A percentile compares a stretch with the other conserved stretches of the same genome.
Evolutionary conservation across 140 eudicot genomes (phyloP).

Genomic region (Oenanthe javanica): DNA sequence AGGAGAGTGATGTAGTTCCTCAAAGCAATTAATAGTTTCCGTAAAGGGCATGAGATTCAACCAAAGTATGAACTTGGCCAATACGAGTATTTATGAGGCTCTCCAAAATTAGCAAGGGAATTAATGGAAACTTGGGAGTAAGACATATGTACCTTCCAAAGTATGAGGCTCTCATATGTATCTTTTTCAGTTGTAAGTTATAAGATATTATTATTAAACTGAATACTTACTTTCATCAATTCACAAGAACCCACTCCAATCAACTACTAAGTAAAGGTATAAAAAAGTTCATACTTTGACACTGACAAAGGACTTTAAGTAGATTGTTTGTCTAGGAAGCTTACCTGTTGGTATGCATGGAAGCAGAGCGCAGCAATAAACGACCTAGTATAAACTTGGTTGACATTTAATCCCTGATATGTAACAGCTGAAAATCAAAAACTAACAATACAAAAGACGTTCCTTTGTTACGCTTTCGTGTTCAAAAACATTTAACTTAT

Average conservation of each 20-base stretch:
- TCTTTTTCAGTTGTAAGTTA: too few species aligned
- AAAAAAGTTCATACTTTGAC: not conserved
- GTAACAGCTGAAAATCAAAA: slow-evolving; percentile 10
- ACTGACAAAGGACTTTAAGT: not conserved
- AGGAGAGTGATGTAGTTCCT: too few species aligned
- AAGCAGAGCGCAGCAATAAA: slow-evolving; percentile 91
- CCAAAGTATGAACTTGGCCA: too few species aligned
- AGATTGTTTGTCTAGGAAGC: not conserved
- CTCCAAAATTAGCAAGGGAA: too few species aligned
- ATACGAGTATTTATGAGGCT: too few species aligned
- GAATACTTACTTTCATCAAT: not conserved
- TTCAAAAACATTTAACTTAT: not conserved
- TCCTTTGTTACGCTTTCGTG: not conserved
- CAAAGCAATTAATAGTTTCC: too few species aligned
- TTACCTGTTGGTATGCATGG: slow-evolving; percentile 99
- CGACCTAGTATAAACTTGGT: slow-evolving; percentile 73
- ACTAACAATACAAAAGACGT: slow-evolving; percentile 8
- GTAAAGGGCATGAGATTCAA: too few species aligned
- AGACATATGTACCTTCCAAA: too few species aligned
- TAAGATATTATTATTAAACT: too few species aligned
- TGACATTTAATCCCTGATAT: slow-evolving; percentile 71
- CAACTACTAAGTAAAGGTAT: not conserved
- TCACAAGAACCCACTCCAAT: not conserved
- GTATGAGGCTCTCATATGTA: too few species aligned
- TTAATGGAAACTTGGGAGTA: too few species aligned